phyloP scores from a whole-genome alignment of 1,284 basidiomycete genomes.

The Trametes sp. region DNA sequence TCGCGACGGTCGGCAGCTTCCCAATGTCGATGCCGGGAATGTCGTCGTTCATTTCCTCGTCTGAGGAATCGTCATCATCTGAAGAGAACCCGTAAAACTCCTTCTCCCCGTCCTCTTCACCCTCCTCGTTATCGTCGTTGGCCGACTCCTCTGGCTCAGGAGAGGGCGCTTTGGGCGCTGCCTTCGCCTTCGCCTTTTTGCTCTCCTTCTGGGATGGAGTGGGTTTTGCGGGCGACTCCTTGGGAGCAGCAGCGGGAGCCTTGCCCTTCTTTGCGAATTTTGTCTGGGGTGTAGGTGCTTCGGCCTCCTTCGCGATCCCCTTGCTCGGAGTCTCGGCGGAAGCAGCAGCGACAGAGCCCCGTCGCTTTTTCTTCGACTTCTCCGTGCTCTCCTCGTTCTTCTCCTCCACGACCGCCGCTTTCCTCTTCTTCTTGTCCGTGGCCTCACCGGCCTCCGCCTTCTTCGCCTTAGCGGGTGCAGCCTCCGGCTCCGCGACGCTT shows the following conservation, averaged over 20 bases:
- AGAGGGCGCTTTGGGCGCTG: constrained; percentile 11
- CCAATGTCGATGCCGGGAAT: constrained; percentile 65
- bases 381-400: constrained; percentile 4
- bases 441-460: constrained; percentile 12
- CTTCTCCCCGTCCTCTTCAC: constrained; percentile 37
- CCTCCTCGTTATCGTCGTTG: constrained; percentile 16
- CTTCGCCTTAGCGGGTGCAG: not conserved
- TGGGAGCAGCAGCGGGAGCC: not conserved
- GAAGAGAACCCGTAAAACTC: constrained; percentile 79
- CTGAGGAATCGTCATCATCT: constrained; percentile 83
- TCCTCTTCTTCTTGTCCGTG: constrained; percentile 25
- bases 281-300: not conserved
- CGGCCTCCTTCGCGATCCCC: not conserved
- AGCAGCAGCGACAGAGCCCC: constrained; percentile 1
- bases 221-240: not conserved
- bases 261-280: constrained; percentile 17
- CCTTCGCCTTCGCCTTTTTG: constrained; percentile 18
- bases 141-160: constrained; percentile 19
- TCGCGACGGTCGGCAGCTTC: constrained; percentile 83
- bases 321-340: constrained; percentile 5
- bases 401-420: constrained; percentile 12
- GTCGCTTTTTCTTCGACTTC: constrained; percentile 25
- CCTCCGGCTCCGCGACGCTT: constrained; percentile 18
- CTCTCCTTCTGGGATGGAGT: constrained; percentile 3
- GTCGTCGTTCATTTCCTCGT: constrained; percentile 69